A percentile compares a stretch with the other conserved stretches of the same genome.
phyloP scores from a whole-genome alignment of 495 filamentous ascomycete genomes.

The Penicillium longicatenatum region DNA sequence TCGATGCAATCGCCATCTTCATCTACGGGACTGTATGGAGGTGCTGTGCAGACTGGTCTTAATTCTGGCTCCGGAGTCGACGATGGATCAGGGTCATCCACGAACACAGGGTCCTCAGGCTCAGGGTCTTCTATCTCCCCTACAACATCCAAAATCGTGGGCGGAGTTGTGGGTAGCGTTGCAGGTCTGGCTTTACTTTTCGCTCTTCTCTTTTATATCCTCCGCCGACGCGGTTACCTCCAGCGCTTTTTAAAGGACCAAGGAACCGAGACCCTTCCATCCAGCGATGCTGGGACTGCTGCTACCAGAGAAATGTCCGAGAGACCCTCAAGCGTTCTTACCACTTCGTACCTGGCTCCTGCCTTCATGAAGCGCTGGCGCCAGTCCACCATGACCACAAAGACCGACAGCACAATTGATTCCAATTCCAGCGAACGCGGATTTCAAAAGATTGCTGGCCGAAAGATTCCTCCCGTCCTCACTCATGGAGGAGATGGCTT shows the following conservation, averaged over 20 bases:
- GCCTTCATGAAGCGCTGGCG: constrained; percentile 47
- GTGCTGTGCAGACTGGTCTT: constrained; percentile 13
- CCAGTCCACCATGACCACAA: constrained; percentile 42
- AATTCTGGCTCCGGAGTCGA: constrained; percentile 9
- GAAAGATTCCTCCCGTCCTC: constrained; percentile 72
- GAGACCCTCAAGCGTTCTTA: constrained; percentile 59
- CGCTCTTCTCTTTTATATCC: constrained; percentile 53
- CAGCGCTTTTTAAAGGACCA: constrained; percentile 13
- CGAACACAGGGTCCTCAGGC: constrained; percentile 23
- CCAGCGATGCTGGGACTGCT: constrained; percentile 21
- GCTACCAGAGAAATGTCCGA: constrained; percentile 44
- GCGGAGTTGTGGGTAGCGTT: constrained; percentile 66
- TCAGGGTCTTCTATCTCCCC: constrained; percentile 22
- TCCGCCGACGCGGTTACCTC: constrained; percentile 52
- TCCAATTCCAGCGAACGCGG: constrained; percentile 50
- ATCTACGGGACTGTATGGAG: constrained; percentile 3
- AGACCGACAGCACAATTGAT: constrained; percentile 43
- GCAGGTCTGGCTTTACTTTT: constrained; percentile 63
- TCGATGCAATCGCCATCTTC: constrained; percentile 11
- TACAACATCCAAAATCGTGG: constrained; percentile 51
- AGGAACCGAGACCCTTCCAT: constrained; percentile 28
- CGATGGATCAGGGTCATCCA: constrained; percentile 10
- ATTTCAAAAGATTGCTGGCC: constrained; percentile 66
- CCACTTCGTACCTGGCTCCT: constrained; percentile 51
- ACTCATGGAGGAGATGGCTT: constrained; percentile 71